Conservation (phyloP, 2,329 filamentous ascomycete species). For the Atkinsonella texensis region DNA sequence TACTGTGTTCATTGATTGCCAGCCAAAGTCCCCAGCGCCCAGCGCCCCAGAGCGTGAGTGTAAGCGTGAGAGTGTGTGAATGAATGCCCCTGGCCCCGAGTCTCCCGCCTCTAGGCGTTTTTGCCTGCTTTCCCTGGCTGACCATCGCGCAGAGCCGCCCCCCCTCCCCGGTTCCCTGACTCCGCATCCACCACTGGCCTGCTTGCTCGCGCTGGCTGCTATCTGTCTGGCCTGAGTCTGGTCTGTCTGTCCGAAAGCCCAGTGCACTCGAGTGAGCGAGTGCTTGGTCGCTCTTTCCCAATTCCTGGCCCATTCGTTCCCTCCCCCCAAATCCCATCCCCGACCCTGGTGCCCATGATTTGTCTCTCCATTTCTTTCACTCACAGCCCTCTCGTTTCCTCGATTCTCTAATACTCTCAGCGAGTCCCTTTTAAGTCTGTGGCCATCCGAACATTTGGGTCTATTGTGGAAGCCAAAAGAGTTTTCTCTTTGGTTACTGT, state of each 20-base stretch:
- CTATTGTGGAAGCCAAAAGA: conserved; percentile 7
- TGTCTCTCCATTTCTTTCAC: conserved; percentile 11
- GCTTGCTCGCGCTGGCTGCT: not conserved
- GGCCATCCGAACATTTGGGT: not conserved
- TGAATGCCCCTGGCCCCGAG: not conserved
- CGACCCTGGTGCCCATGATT: conserved; percentile 20
- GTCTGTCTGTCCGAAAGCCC: not conserved
- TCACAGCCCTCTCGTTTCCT: conserved; percentile 6
- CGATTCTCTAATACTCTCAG: conserved; percentile 5
- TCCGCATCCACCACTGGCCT: not conserved
- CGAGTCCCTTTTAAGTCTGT: conserved; percentile 5
- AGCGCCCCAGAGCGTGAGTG: too few relatives aligned
- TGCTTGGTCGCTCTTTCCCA: conserved; percentile 24
- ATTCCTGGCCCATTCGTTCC: conserved; percentile 11
- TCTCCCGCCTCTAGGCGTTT: too few relatives aligned
- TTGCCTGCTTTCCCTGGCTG: not conserved
- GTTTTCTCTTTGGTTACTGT: conserved; percentile 8
- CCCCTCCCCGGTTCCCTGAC: not conserved
- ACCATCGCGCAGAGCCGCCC: not conserved
- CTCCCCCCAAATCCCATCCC: conserved; percentile 22
- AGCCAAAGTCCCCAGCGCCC: too few relatives aligned
- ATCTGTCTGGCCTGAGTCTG: not conserved
- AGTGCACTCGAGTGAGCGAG: conserved; percentile 4
- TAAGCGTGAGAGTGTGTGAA: not conserved
- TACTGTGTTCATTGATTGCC: too few relatives aligned